phyloP scores from a whole-genome alignment of 495 filamentous ascomycete species.

The Aspergillus ellipticus region DNA sequence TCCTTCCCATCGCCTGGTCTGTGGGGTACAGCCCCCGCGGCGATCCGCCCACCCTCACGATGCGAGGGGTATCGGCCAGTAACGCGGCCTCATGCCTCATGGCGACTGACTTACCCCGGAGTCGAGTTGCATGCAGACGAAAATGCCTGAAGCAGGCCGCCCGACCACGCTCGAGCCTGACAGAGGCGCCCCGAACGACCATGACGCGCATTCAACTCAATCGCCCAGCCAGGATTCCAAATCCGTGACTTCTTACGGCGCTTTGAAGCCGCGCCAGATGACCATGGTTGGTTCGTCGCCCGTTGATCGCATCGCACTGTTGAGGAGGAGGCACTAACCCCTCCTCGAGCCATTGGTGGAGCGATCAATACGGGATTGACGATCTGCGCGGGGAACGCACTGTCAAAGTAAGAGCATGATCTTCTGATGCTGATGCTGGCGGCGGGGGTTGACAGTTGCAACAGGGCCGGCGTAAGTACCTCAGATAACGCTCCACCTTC shows the following conservation, averaged over 20 bases:
- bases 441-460: background rate
- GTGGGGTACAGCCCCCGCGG: background rate
- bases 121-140: background rate
- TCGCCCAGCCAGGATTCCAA: constrained; percentile 1
- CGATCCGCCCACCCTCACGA: background rate
- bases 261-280: constrained; percentile 63
- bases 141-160: background rate
- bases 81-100: background rate
- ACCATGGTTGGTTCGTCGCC: constrained; percentile 59
- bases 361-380: constrained; percentile 74
- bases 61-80: background rate
- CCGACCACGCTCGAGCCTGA: background rate
- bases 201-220: background rate
- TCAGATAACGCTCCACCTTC: background rate
- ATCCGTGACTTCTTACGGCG: constrained; percentile 38
- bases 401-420: constrained; percentile 49
- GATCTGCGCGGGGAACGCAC: constrained; percentile 58
- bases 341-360: constrained; percentile 63
- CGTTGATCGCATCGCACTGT: background rate
- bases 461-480: constrained; percentile 33
- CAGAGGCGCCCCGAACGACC: background rate
- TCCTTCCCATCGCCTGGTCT: background rate
- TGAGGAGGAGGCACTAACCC: constrained; percentile 5
- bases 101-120: background rate
- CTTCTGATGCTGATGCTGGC: background rate